Base-by-base conservation (phyloP, 257 asterid species). In the Echites panduratus region DNA sequence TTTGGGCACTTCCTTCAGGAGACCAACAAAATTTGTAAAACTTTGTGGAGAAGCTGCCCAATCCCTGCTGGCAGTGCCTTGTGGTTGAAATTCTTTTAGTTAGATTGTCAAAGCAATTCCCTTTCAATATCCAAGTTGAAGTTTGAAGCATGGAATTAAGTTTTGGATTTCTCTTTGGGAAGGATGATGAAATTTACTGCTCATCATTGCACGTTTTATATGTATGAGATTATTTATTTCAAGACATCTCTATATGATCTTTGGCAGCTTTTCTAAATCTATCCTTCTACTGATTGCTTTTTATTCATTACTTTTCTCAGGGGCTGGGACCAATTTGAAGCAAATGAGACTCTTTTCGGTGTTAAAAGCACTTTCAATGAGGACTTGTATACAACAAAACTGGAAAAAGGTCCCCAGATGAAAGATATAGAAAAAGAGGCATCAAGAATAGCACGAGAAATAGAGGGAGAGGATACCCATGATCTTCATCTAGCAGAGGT, bases 401-500 rank as follows among this genome's bases (percentile, higher is more conserved):
- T 95, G 75, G 97, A 87, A 71, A 90, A 79, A 78, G 99, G 99
- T 72, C 97, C 96, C 78, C 96, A 88, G 74, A 90, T 70, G 88
- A 87, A 87, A 79, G 96, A 89, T 70, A 70, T 89, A 84, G 99
- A 95, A 84, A 90, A 82, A 80, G 96, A 90, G 84, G 99, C 99
- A 73, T 57, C 58, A 35, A 83, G 92, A 71, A 77, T 95, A 70
- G 99, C 99, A 69, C 86, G 87, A 76, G 99, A 95, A 87, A 95
- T 95, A 63, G 98, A 89, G 88, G 90, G 93, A 4, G 97, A 95
- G 81, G 96, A 87, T 16, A 95, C 99, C 77, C 81, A 17, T 77
- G 98, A 95, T 87, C 92, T 89, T 83, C 99, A 92, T 86, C 82
- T 90, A 41, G 98, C 99, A 56, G 99, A 95, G 96, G 99, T 95